Evolutionary conservation across 1,139 yeast species (phyloP).

Genomic region (Geotrichum histeridarum): DNA sequence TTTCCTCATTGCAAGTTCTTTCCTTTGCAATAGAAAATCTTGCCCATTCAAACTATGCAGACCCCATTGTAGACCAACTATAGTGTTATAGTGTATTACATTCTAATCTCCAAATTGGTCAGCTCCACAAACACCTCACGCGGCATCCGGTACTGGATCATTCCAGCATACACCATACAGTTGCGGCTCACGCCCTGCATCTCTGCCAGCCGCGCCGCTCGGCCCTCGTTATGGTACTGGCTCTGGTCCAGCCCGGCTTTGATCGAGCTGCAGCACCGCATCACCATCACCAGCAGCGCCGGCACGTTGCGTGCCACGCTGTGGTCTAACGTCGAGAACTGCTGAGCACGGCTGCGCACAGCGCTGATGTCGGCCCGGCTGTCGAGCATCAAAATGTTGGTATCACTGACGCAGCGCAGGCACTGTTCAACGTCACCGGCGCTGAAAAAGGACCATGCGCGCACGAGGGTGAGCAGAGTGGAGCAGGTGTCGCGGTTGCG

Average conservation of each 20-base stretch:
- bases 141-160: constrained; percentile 94
- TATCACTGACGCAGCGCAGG: constrained; percentile 48
- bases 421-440: constrained; percentile 59
- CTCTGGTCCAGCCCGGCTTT: constrained; percentile 48
- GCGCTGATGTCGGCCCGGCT: constrained; percentile 44
- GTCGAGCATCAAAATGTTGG: constrained; percentile 64
- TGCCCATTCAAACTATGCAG: too few relatives aligned
- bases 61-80: neutral
- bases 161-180: constrained; percentile 92
- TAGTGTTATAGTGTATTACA: neutral
- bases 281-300: constrained; percentile 67
- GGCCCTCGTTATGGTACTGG: constrained; percentile 47
- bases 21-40: too few relatives aligned
- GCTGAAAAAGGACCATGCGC: constrained; percentile 59
- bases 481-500: constrained; percentile 53
- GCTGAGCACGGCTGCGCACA: constrained; percentile 52
- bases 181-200: constrained; percentile 69
- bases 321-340: constrained; percentile 58
- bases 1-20: too few relatives aligned
- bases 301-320: constrained; percentile 77
- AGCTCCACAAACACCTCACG: constrained; percentile 45
- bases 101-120: constrained; percentile 11
- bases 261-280: constrained; percentile 69
- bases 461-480: constrained; percentile 59
- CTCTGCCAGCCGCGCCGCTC: constrained; percentile 48